These are phyloP conservation scores for Chlorella sp. DNA, from an alignment of 139 green algal species.

Conservation along the genomic window DNA sequence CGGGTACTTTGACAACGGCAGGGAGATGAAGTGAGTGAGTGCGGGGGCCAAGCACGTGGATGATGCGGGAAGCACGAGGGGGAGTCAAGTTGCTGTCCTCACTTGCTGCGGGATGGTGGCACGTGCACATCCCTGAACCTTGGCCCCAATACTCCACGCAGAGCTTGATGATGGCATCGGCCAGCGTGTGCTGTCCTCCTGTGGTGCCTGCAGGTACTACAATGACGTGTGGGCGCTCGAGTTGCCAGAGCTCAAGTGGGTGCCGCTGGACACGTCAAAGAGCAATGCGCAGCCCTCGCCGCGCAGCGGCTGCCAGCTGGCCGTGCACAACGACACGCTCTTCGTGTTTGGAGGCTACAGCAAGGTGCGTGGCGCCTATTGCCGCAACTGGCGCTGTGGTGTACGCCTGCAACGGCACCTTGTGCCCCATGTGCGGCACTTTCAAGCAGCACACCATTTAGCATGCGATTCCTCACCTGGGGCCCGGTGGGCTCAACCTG, in stretches of 20 bases:
- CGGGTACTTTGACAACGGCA: slow-evolving; percentile 89
- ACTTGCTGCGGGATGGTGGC: not conserved
- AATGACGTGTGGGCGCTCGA: slow-evolving; percentile 88
- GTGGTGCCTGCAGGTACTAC: slow-evolving; percentile 82
- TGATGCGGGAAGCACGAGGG: not conserved
- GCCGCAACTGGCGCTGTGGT: not conserved
- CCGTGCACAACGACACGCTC: slow-evolving; percentile 61
- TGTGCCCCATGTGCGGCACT: too few relatives aligned
- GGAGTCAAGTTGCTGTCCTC: not conserved
- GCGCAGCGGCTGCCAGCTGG: slow-evolving; percentile 67
- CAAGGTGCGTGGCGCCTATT: slow-evolving; percentile 39
- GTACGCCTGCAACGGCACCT: not conserved
- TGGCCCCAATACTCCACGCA: not conserved
- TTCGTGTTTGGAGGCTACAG: slow-evolving; percentile 89
- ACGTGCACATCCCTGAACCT: not conserved
- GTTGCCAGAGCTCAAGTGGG: slow-evolving; percentile 71
- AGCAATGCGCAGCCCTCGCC: slow-evolving; percentile 35
- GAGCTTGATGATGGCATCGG: not conserved
- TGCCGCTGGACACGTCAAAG: not conserved
- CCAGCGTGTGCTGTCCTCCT: too few relatives aligned
- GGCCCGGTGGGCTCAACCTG: too few relatives aligned
- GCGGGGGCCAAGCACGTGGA: too few relatives aligned
- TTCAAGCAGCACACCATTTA: too few relatives aligned
- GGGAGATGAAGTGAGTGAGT: slow-evolving; percentile 56
- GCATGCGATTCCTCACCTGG: too few relatives aligned